Evolutionary conservation across 164 flowering plant species (phyloP), one percentile per base, ranked within the genome.

Genomic region (Paratinospora sagittata): DNA sequence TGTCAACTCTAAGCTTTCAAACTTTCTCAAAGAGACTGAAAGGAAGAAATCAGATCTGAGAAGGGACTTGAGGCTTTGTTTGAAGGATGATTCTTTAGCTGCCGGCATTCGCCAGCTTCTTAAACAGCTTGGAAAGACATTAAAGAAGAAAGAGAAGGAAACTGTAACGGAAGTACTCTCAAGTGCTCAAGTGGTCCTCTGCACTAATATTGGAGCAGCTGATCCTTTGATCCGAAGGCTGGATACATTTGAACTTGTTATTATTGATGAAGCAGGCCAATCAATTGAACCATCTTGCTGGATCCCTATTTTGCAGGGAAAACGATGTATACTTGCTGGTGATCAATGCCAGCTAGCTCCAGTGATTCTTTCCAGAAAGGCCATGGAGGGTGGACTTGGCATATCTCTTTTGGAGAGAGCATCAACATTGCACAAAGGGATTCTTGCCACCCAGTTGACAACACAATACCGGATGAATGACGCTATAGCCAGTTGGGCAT

Each of bases 91-190:
- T 78, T 89, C 96, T 70, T 82, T 91, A 65, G 97, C 98, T 69
- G 91, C 96, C 63, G 98, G 97, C 55, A 93, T 93, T 67, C 96
- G 97, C 57, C 98, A 91, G 77, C 97, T 93, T 78, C 75, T 93
- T 64, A 93, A 91, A 77, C 96, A 91, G 81, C 87, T 89, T 49
- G 93, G 89, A 47, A 91, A 89, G 83, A 8, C 83, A 36, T 70
- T 90, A 66, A 89, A 90, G 80, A 93, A 87, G 83, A 88, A 91
- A 79, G 97, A 90, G 77, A 90, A 89, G 80, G 93, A 93, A 74
- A 86, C 86, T 66, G 85, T 93, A 58, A 89, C 77, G 78, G 94
- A 91, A 75, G 80, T 86, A 55, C 68, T 93, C 43, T 79, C 93
- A 30, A 81, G 76, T 72, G 96, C 98, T 58, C 90, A 93, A 65